A percentile compares a stretch with the other conserved stretches of the same genome.
Evolutionary conservation across 345 rosid species (phyloP).

Genomic region (Heritiera littoralis): DNA sequence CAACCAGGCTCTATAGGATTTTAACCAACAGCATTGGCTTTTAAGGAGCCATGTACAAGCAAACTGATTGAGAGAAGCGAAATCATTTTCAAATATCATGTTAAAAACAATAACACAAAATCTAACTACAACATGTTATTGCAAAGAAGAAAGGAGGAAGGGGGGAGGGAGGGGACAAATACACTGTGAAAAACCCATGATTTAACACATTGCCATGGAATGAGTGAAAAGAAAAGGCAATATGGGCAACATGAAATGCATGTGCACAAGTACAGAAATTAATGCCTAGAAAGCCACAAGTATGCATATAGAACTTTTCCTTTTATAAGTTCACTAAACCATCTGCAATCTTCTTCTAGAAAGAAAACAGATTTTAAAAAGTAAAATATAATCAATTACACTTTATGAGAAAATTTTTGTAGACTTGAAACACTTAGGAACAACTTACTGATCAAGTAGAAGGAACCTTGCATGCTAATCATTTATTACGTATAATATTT

Average conservation of each 20-base stretch:
- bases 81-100: too few relatives aligned
- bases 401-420: not conserved
- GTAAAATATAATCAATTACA: not conserved
- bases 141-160: too few relatives aligned
- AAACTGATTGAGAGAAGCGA: too few relatives aligned
- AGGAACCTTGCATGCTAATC: not conserved
- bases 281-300: not conserved
- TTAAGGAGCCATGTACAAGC: too few relatives aligned
- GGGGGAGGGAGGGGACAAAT: not conserved
- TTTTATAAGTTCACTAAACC: too few relatives aligned
- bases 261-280: not conserved
- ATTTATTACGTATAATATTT: not conserved
- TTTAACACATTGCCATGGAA: not conserved
- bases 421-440: not conserved
- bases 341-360: too few relatives aligned
- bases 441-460: not conserved
- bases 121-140: too few relatives aligned
- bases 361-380: not conserved
- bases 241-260: not conserved
- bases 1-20: not conserved
- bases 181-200: not conserved
- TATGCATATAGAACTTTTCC: too few relatives aligned
- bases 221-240: not conserved
- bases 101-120: too few relatives aligned
- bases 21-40: too few relatives aligned